Evolutionary conservation across 2,329 filamentous ascomycete genomes (phyloP), one percentile per base, ranked within the genome.

Genomic region (Chaetomiaceae sp.): DNA sequence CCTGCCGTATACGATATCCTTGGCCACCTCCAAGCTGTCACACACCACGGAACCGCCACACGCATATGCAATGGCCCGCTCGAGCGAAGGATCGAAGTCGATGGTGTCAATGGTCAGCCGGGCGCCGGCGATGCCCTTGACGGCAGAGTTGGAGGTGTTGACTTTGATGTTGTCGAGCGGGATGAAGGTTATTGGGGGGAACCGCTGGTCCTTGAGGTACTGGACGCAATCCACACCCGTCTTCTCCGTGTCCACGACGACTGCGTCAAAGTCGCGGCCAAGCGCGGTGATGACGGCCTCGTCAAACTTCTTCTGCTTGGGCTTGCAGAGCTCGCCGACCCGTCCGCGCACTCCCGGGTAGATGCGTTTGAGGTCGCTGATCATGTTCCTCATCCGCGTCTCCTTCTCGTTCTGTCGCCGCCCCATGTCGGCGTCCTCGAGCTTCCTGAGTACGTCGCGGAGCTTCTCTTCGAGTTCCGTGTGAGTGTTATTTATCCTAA

Each of bases 131-230:
- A 96, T 86, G 23, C 90, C 89, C 70, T 96, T 96, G 58, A 99
- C 76, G 53, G 89, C 91, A 5, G 89, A 87, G 65, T 95, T 95
- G 53, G 93, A 82, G 10, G 89, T 84, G 66, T 89, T 91, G 65
- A 96, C 91, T 64, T 97, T 95, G 67, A 99, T 96, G 46, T 95
- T 96, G 73, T 99, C 93, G 16, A 99, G 77, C 1, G 93, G 93
- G 56, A 97, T 91, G 68, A 99, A 97, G 1, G 89, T 96, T 70
- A 93, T 89, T 51, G 91, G 89, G 6, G 87, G 81, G 48, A 87
- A 85, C 50, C 89, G 84, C 65, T 96, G 89, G 58, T 96, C 89
- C 61, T 93, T 93, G 52, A 99, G 80, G 63, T 96, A 95, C 60
- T 93, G 83, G 50, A 99, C 93, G 66, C 93, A 99, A 61, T 96